phyloP scores from a whole-genome alignment of 495 filamentous ascomycete genomes.

The Trichoderma reesei region DNA sequence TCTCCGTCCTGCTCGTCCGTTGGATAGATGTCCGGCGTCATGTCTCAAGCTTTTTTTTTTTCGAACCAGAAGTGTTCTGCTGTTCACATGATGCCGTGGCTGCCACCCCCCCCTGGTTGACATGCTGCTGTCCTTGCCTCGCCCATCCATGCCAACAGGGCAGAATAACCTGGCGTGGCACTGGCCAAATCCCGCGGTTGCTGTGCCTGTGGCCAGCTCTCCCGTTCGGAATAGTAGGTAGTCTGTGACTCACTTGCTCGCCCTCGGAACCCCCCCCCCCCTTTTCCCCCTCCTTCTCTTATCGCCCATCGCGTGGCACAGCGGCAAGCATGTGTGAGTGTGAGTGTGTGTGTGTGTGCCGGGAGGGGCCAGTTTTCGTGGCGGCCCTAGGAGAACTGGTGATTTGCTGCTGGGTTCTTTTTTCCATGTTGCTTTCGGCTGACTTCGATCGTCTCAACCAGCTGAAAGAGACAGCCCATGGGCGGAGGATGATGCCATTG shows the following conservation, averaged over 20 bases:
- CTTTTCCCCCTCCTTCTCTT: neutral
- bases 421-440: too few species aligned
- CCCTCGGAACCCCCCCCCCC: neutral
- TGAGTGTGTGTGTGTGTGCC: too few species aligned
- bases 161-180: neutral
- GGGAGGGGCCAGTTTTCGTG: too few species aligned
- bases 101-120: neutral
- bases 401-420: too few species aligned
- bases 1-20: neutral
- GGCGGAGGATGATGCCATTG: too few species aligned
- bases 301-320: conserved; percentile 8
- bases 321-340: neutral
- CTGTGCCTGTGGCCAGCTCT: conserved; percentile 2
- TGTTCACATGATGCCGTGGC: conserved; percentile 4
- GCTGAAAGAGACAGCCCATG: too few species aligned
- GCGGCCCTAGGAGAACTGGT: too few species aligned
- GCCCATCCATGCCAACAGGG: neutral
- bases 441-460: too few species aligned
- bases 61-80: neutral
- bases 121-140: neutral
- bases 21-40: neutral
- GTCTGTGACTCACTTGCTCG: conserved; percentile 3
- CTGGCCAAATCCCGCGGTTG: conserved; percentile 1
- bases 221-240: neutral
- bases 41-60: neutral